phyloP scores from a whole-genome alignment of 1,284 basidiomycete genomes.

The Phenoliferia sp. region DNA sequence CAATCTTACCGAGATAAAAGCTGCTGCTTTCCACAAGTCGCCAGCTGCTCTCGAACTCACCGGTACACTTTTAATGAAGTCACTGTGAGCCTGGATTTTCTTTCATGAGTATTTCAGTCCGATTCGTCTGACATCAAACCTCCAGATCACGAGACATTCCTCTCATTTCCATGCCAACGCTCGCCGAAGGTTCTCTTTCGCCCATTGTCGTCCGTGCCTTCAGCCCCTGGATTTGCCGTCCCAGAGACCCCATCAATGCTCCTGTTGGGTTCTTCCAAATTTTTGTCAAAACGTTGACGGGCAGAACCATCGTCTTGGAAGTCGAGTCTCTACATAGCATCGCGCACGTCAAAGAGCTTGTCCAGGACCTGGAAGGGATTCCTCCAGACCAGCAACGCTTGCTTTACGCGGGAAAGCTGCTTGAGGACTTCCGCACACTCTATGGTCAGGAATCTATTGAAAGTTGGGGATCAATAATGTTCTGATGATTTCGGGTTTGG shows the following conservation, averaged over 20 bases:
- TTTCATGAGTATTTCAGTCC: background rate
- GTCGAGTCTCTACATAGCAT: slow-evolving; percentile 55
- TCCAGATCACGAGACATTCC: background rate
- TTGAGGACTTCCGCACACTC: slow-evolving; percentile 89
- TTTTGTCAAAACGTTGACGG: slow-evolving; percentile 60
- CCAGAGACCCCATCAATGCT: too few species aligned
- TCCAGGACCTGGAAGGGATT: slow-evolving; percentile 51
- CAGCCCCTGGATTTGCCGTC: too few species aligned
- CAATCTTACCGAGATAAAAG: background rate
- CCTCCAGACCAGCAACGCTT: slow-evolving; percentile 85
- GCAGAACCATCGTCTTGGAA: slow-evolving; percentile 62
- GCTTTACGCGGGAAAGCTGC: slow-evolving; percentile 86
- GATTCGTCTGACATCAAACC: background rate
- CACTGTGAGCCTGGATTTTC: background rate
- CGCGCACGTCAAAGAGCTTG: slow-evolving; percentile 50
- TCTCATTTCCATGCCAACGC: background rate
- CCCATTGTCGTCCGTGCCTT: too few species aligned
- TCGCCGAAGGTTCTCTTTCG: background rate
- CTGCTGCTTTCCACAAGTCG: background rate
- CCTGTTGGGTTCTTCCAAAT: slow-evolving; percentile 48
- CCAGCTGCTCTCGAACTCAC: background rate
- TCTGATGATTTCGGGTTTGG: background rate
- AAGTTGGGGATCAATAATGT: background rate
- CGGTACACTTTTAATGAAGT: background rate
- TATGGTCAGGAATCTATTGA: slow-evolving; percentile 45